phyloP scores from a whole-genome alignment of 2,329 filamentous ascomycete species.

The Trichoderma lentiforme region DNA sequence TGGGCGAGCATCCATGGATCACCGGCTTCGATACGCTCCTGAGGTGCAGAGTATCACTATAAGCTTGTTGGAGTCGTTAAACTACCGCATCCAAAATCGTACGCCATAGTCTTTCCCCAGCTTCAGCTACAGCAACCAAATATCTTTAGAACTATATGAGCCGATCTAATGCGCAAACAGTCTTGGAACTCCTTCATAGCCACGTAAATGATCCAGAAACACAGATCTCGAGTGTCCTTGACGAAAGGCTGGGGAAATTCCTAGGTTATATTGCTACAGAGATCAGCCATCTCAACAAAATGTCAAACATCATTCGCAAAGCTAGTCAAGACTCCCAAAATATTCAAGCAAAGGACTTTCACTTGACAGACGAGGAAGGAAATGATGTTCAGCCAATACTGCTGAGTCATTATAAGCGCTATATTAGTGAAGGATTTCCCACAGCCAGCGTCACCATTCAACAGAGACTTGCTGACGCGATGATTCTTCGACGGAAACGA shows the following conservation, averaged over 20 bases:
- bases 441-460: background rate
- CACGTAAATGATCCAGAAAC: background rate
- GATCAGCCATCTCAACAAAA: background rate
- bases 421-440: background rate
- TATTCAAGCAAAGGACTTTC: background rate
- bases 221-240: background rate
- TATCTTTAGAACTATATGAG: background rate
- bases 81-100: background rate
- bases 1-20: background rate
- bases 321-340: background rate
- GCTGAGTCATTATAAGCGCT: background rate
- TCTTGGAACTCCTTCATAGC: background rate
- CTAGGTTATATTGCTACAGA: background rate
- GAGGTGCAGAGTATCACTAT: background rate
- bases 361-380: background rate
- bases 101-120: accelerated
- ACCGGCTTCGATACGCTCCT: background rate
- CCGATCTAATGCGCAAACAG: background rate
- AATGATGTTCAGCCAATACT: background rate
- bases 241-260: background rate
- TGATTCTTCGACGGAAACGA: background rate
- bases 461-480: background rate
- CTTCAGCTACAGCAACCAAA: background rate
- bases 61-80: background rate
- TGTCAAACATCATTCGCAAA: background rate